Percentiles rank a stretch among this genome's conserved stretches.
These are phyloP conservation scores for Stenogyne calaminthoides DNA, from an alignment of 305 asterid species.

Conservation along the genomic window DNA sequence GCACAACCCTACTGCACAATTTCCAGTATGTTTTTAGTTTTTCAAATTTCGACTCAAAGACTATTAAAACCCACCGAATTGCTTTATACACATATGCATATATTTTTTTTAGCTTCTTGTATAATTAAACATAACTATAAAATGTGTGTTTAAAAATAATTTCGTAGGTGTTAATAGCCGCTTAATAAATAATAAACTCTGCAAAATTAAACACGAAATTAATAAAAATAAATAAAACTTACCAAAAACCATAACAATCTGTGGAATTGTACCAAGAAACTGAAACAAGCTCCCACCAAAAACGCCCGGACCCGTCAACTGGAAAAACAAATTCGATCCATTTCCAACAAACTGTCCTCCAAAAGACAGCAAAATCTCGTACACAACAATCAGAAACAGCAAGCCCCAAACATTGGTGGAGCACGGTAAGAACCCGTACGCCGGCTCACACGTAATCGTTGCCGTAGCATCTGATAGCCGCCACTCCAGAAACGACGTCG, in stretches of 20 bases:
- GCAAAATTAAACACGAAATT: not conserved
- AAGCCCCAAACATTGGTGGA: constrained; percentile 47
- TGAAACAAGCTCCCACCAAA: constrained; percentile 58
- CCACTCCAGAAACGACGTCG: constrained; percentile 34
- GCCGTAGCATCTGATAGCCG: constrained; percentile 27
- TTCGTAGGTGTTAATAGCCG: no score
- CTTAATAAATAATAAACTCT: not conserved
- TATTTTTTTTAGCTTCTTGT: no score
- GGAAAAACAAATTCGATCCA: constrained; percentile 46
- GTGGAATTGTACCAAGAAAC: constrained; percentile 44
- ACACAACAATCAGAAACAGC: constrained; percentile 50
- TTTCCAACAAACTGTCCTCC: constrained; percentile 41
- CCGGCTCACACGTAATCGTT: constrained; percentile 38
- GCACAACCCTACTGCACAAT: no score
- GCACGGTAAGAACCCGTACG: constrained; percentile 53
- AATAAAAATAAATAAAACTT: not conserved
- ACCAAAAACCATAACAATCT: constrained; percentile 47
- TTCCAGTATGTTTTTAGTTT: no score
- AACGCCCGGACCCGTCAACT: constrained; percentile 47
- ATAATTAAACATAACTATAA: no score
- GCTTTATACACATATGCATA: no score
- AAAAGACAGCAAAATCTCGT: constrained; percentile 42
- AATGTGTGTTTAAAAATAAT: no score
- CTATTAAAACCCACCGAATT: no score
- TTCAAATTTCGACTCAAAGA: no score